phyloP scores from a whole-genome alignment of 495 filamentous ascomycete species.

The Platismatia glauca region DNA sequence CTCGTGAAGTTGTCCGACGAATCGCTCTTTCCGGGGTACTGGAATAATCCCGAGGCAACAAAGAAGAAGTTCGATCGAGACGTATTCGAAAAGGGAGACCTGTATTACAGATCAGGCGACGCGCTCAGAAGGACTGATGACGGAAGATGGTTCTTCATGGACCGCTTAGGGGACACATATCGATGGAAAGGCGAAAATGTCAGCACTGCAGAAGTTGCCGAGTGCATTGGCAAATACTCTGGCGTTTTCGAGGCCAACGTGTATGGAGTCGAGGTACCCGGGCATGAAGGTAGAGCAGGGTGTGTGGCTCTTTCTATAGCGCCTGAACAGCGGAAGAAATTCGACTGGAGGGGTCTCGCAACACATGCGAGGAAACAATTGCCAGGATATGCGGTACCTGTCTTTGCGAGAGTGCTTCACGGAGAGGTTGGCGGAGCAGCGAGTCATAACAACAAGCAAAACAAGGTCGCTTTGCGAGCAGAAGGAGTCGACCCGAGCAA shows the following conservation, averaged over 20 bases:
- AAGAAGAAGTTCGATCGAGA: slow-evolving; percentile 59
- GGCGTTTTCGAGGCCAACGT: slow-evolving; percentile 68
- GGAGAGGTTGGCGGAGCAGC: slow-evolving; percentile 38
- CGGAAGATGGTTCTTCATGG: slow-evolving; percentile 71
- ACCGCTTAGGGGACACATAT: slow-evolving; percentile 71
- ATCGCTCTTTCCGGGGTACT: slow-evolving; percentile 60
- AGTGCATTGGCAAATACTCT: slow-evolving; percentile 55
- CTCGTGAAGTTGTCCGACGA: slow-evolving; percentile 55
- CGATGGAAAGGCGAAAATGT: slow-evolving; percentile 83
- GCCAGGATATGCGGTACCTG: slow-evolving; percentile 67
- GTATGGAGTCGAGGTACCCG: slow-evolving; percentile 64
- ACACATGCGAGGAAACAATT: slow-evolving; percentile 46
- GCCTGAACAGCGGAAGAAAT: slow-evolving; percentile 31
- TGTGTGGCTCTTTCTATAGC: slow-evolving; percentile 50
- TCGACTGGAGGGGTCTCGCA: slow-evolving; percentile 48
- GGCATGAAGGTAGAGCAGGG: slow-evolving; percentile 63
- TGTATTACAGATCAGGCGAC: slow-evolving; percentile 70
- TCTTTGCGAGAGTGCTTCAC: slow-evolving; percentile 59
- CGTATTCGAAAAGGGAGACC: slow-evolving; percentile 65
- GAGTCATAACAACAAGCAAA: slow-evolving; percentile 80
- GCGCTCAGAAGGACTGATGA: slow-evolving; percentile 55
- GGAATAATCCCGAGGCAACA: slow-evolving; percentile 55
- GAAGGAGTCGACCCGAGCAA: slow-evolving; percentile 58
- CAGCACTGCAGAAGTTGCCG: slow-evolving; percentile 65
- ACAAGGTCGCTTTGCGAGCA: slow-evolving; percentile 62